A percentile compares a stretch with the other conserved stretches of the same genome.
phyloP scores from a whole-genome alignment of 2,329 filamentous ascomycete species.

The Fusarium illudens region DNA sequence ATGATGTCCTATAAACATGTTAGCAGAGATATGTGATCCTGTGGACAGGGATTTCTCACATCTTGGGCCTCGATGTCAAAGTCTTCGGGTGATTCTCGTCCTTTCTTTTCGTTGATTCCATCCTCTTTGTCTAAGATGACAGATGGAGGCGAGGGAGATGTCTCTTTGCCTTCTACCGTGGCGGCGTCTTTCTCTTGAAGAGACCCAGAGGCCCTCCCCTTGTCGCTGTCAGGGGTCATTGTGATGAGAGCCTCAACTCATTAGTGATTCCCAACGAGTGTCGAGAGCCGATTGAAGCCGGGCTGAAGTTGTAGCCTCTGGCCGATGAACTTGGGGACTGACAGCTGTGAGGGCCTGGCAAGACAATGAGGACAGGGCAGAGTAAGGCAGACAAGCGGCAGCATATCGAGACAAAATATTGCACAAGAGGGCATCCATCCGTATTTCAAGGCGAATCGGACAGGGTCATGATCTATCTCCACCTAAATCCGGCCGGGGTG shows the following conservation, averaged over 20 bases:
- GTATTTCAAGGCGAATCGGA: background rate
- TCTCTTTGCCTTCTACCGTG: slow-evolving; percentile 18
- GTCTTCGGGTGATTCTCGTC: slow-evolving; percentile 19
- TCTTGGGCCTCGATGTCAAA: slow-evolving; percentile 37
- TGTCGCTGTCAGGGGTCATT: slow-evolving; percentile 7
- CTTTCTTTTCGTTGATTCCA: slow-evolving; percentile 13
- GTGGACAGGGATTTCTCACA: slow-evolving; percentile 9
- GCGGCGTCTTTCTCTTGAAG: slow-evolving; percentile 15
- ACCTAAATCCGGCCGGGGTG: background rate
- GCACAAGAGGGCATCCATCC: background rate
- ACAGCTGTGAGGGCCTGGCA: background rate
- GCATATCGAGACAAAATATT: background rate
- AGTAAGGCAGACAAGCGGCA: background rate
- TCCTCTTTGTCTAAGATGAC: background rate
- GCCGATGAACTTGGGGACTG: background rate
- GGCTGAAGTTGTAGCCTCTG: background rate
- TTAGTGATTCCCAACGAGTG: background rate
- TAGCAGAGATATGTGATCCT: background rate
- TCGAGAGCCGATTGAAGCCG: background rate
- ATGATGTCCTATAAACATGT: slow-evolving; percentile 12
- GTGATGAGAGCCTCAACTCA: background rate
- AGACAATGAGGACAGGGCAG: background rate
- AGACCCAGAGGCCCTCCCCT: slow-evolving; percentile 7
- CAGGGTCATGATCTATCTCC: background rate
- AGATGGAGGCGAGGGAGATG: background rate